These are phyloP conservation scores for Mortierella sp. DNA, from an alignment of 371 early-diverging fungal genomes.

Conservation along the genomic window DNA sequence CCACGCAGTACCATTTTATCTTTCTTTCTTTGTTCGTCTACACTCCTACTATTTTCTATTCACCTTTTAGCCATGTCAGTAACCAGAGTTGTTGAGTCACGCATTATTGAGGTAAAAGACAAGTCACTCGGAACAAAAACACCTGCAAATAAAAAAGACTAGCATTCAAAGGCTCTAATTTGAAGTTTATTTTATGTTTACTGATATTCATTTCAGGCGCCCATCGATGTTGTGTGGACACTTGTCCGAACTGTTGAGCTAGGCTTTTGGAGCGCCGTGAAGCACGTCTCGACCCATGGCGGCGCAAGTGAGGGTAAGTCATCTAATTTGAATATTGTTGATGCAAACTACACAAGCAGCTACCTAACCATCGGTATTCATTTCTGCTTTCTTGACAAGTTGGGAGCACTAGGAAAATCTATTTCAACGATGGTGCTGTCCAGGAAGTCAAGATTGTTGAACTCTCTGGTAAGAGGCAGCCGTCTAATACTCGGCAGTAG, in stretches of 20 bases:
- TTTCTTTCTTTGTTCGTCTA: slow-evolving; percentile 1
- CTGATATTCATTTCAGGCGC: slow-evolving; percentile 38
- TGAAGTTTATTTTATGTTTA: background rate
- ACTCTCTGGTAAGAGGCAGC: slow-evolving; percentile 36
- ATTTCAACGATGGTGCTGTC: slow-evolving; percentile 73
- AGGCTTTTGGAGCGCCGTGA: slow-evolving; percentile 63
- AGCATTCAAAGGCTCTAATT: background rate
- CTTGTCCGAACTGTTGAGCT: slow-evolving; percentile 61
- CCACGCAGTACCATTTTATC: background rate
- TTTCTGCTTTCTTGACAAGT: slow-evolving; percentile 36
- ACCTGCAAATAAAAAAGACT: no score
- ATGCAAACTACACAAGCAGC: background rate
- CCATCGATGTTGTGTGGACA: slow-evolving; percentile 62
- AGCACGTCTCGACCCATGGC: slow-evolving; percentile 57
- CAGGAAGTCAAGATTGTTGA: slow-evolving; percentile 68
- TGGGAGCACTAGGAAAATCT: slow-evolving; percentile 66
- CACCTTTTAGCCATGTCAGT: slow-evolving; percentile 44
- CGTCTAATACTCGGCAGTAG: no score
- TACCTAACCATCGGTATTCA: background rate
- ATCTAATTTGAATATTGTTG: background rate
- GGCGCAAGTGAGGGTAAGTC: slow-evolving; percentile 51
- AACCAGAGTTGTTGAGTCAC: slow-evolving; percentile 63
- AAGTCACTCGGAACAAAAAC: background rate
- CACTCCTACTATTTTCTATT: background rate
- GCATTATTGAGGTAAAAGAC: slow-evolving; percentile 58